Percentiles rank a stretch among this genome's conserved stretches.
Conservation (phyloP, 2,329 filamentous ascomycete genomes). For the Dryadomyces sulphureus region DNA sequence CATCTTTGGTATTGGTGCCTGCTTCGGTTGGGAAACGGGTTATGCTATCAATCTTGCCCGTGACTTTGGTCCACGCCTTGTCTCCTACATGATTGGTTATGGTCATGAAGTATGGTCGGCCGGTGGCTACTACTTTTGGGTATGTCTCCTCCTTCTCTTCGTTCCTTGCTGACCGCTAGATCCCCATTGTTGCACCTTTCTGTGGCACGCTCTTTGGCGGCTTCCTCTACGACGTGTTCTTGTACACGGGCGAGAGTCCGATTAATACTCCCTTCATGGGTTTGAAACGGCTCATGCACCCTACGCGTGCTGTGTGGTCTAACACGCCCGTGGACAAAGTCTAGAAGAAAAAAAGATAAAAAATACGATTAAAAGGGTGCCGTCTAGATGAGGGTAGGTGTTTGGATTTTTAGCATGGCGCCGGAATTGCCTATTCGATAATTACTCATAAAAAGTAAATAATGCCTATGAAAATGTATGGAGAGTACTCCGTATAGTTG, state of each 20-base stretch:
- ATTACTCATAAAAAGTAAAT: too few relatives aligned
- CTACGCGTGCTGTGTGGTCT: neutral
- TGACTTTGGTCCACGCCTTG: constrained; percentile 43
- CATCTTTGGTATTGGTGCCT: constrained; percentile 39
- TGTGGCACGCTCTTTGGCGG: constrained; percentile 48
- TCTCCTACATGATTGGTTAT: constrained; percentile 36
- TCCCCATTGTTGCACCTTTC: constrained; percentile 61
- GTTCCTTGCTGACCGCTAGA: constrained; percentile 21
- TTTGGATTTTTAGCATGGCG: neutral
- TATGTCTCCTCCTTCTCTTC: neutral
- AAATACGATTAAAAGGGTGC: neutral
- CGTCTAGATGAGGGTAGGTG: neutral
- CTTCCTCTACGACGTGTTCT: constrained; percentile 50
- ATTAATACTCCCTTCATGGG: constrained; percentile 35
- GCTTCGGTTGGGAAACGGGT: constrained; percentile 33
- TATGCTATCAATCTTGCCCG: constrained; percentile 45
- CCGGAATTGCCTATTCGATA: neutral
- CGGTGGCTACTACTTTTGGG: constrained; percentile 12
- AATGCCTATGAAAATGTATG: too few relatives aligned
- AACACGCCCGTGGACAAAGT: neutral
- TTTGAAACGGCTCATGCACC: neutral
- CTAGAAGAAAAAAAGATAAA: neutral
- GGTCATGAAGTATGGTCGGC: constrained; percentile 11
- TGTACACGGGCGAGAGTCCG: constrained; percentile 57
- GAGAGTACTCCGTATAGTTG: too few relatives aligned